Evolutionary conservation across 2,329 filamentous ascomycete species (phyloP), one percentile per base, ranked within the genome.

Genomic region (Ceratocystis albifundus): DNA sequence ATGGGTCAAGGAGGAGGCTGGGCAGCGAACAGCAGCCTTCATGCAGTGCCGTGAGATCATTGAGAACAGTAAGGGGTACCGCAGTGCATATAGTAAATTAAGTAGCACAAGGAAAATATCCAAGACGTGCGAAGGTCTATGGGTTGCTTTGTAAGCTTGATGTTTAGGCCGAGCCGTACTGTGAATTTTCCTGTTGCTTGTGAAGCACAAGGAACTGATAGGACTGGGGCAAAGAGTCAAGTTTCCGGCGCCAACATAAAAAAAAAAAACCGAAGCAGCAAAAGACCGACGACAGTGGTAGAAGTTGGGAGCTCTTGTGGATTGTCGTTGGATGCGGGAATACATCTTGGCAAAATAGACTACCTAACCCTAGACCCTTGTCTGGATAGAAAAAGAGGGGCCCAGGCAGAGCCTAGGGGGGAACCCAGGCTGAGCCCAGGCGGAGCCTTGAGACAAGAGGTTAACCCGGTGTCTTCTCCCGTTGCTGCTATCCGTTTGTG

Each of bases 1-100:
- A 15, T 28, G 64, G 64, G 59, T 64, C 59, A 85, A 78, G 44
- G 25, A 28, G 32, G 45, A 41, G 57, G 64, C 65, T 46, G 65
- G n/a, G 67, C 57, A 61, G 53, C 50, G 59, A 57, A 61, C 64
- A 63, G 65, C 64, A 65, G 68, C 69, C 69, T 66, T 55, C 64
- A 68, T 69, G 68, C 69, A 70, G 65, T 69, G 66, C 41, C 57
- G 66, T 64, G 68, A 59, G 65, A 69, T 68, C 68, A 69, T 70
- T 65, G 64, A 44, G 64, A 30, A 22, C 2, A 5, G 8, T 8
- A 32, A 50, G n/a, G 36, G 10, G 12, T 41, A 41, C 36, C 12
- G 36, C 10, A 12, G 36, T 1, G 36, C 36, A 41, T 41, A 41
- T 10, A 41, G 15, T 44, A 28, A 45, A 55, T 7, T 17, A 36